These are phyloP conservation scores for Vaucheria bursata DNA, from an alignment of 352 stramenopile species.

Conservation along the genomic window DNA sequence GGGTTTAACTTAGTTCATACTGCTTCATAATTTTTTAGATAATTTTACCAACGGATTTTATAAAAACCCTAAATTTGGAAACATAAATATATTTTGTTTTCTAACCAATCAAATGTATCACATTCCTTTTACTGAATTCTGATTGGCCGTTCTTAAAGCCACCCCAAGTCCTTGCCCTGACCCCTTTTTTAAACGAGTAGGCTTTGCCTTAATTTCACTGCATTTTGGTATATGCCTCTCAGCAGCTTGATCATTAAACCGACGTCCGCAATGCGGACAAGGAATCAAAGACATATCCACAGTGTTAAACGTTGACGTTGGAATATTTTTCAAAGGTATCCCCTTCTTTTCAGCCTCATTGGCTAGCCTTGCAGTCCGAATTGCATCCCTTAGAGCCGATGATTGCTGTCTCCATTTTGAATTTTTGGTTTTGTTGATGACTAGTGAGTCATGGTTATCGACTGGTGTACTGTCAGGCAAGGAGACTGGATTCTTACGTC, in stretches of 20 bases:
- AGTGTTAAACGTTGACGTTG: slow-evolving; percentile 9
- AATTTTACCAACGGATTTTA: too few species aligned
- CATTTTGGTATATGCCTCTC: slow-evolving; percentile 82
- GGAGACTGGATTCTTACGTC: slow-evolving; percentile 1
- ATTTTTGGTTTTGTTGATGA: background rate
- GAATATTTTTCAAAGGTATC: slow-evolving; percentile 19
- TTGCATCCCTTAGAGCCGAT: slow-evolving; percentile 20
- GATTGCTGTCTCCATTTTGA: slow-evolving; percentile 39
- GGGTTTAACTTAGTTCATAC: too few species aligned
- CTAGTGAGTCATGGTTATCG: background rate
- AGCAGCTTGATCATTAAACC: slow-evolving; percentile 78
- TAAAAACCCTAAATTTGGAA: too few species aligned
- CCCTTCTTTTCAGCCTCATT: slow-evolving; percentile 23
- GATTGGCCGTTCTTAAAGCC: background rate
- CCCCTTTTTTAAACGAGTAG: slow-evolving; percentile 37
- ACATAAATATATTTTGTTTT: too few species aligned
- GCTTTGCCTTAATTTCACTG: slow-evolving; percentile 60
- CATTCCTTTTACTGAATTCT: too few species aligned
- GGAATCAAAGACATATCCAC: slow-evolving; percentile 63
- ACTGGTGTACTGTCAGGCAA: slow-evolving; percentile 6
- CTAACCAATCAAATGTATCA: too few species aligned
- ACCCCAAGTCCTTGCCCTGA: slow-evolving; percentile 13
- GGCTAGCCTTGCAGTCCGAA: slow-evolving; percentile 27
- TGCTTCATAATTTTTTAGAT: too few species aligned
- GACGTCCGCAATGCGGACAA: slow-evolving; percentile 75